Conservation (phyloP, 139 green algal genomes). For the Spirogloea muscicola region DNA sequence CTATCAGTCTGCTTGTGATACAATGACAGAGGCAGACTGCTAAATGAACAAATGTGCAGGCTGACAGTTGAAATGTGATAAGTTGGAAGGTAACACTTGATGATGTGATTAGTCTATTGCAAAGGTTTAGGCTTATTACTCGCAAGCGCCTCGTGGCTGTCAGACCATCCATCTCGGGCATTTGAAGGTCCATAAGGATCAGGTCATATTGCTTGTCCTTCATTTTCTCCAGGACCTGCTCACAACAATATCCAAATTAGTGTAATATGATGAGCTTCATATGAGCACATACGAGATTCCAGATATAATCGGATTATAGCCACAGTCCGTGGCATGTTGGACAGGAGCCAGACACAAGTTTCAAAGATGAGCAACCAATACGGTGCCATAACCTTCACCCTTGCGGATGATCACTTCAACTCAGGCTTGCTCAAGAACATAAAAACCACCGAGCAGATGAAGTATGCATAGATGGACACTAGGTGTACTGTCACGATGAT, state of each 20-base stretch:
- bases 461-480: neutral
- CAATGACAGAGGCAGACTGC: neutral
- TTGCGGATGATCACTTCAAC: neutral
- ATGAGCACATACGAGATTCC: neutral
- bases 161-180: conserved; percentile 79
- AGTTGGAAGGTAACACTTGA: neutral
- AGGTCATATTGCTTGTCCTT: conserved; percentile 57
- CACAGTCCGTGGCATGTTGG: neutral
- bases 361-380: neutral
- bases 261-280: no score
- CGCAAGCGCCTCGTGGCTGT: conserved; percentile 54
- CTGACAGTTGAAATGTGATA: neutral
- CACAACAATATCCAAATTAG: neutral
- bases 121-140: no score
- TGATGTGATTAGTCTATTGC: no score
- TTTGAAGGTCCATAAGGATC: conserved; percentile 85
- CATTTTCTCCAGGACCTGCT: conserved; percentile 33
- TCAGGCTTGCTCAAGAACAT: neutral
- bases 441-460: neutral
- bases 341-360: neutral
- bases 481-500: neutral
- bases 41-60: neutral
- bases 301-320: neutral
- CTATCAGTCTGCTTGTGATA: neutral
- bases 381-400: neutral